A percentile compares a stretch with the other conserved stretches of the same genome.
These are phyloP conservation scores for Ustilago hordei DNA, from an alignment of 1,284 basidiomycete species.

Conservation along the genomic window DNA sequence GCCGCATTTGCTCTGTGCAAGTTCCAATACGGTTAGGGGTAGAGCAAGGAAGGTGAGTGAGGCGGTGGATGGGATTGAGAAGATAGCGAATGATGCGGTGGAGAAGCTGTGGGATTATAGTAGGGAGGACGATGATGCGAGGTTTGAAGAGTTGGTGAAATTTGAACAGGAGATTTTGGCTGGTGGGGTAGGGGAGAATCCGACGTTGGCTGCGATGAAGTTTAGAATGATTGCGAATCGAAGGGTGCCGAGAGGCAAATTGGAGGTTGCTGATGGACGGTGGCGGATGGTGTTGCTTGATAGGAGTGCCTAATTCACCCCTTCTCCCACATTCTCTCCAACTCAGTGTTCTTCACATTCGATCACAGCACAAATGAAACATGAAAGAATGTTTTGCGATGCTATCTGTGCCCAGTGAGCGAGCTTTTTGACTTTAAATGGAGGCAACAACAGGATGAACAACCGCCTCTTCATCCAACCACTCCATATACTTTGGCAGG, in stretches of 20 bases:
- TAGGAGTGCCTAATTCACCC: slow-evolving; percentile 1
- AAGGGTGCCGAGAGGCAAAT: slow-evolving; percentile 24
- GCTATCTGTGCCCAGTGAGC: neutral
- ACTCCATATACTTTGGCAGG: slow-evolving; percentile 79
- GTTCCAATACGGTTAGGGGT: slow-evolving; percentile 19
- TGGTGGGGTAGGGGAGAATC: slow-evolving; percentile 21
- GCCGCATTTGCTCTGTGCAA: slow-evolving; percentile 44
- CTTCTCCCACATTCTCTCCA: neutral
- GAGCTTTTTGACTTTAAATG: slow-evolving; percentile 5
- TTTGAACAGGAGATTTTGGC: slow-evolving; percentile 42
- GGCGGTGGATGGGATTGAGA: slow-evolving; percentile 47
- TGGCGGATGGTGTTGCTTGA: slow-evolving; percentile 39
- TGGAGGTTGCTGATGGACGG: slow-evolving; percentile 32
- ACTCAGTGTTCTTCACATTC: neutral
- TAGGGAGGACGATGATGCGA: slow-evolving; percentile 34
- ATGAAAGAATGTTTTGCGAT: too few species aligned
- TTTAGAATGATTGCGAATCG: slow-evolving; percentile 30
- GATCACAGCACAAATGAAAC: neutral
- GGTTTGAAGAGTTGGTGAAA: slow-evolving; percentile 33
- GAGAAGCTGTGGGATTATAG: slow-evolving; percentile 43
- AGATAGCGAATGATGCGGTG: slow-evolving; percentile 17
- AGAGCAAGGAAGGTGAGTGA: slow-evolving; percentile 35
- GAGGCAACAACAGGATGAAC: slow-evolving; percentile 71
- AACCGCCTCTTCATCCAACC: slow-evolving; percentile 89
- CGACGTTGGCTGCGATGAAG: slow-evolving; percentile 25